Evolutionary conservation across 176 grass and related monocot species (phyloP), one percentile per base, ranked within the genome.

Genomic region (Tillandsia leiboldiana): DNA sequence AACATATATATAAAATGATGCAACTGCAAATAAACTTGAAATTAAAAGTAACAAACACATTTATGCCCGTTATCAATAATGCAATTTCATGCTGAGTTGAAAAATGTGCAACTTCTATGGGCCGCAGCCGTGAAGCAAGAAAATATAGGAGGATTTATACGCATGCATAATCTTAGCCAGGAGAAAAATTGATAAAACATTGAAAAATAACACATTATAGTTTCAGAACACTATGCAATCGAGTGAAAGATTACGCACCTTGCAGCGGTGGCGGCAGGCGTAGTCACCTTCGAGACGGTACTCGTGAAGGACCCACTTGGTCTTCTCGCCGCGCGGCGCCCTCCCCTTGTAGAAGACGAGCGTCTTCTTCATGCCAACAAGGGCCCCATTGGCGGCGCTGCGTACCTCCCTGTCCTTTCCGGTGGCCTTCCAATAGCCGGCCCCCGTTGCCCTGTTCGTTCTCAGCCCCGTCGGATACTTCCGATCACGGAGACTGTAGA

Each of bases 381-480:
- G 78, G 7, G 75, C 67, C 11, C 94, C 90, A 3, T 59, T 82
- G 74, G 84, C 63, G 73, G 79, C 73, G 75, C 66, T 90, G 75
- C 81, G 74, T n/a, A 99, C 89, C 77, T 99, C 94, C 6, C 94
- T 77, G 78, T 99, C 94, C 79, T 99, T 93, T 0, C 94, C 94
- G 0, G 94, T 99, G 70, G 94, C 94, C 84, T 99, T 99, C 94
- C 94, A 99, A 73, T 99, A 99, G 7, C 94, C 94, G 3, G 94
- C 90, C 10, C 69, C 75, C 8, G 94, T 93, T 50, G 94, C 90
- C 66, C 94, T 86, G 82, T 99, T 99, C 47, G 94, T 99, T 73
- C 94, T 79, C 14, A 99, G 73, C 7, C 94, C 94, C 8, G 94
- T 93, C 0, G 94, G 94, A 33, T 99, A 99, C 75, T 99, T 99